Conservation (phyloP, 2,329 filamentous ascomycete genomes). For the Xylariales sp. region DNA sequence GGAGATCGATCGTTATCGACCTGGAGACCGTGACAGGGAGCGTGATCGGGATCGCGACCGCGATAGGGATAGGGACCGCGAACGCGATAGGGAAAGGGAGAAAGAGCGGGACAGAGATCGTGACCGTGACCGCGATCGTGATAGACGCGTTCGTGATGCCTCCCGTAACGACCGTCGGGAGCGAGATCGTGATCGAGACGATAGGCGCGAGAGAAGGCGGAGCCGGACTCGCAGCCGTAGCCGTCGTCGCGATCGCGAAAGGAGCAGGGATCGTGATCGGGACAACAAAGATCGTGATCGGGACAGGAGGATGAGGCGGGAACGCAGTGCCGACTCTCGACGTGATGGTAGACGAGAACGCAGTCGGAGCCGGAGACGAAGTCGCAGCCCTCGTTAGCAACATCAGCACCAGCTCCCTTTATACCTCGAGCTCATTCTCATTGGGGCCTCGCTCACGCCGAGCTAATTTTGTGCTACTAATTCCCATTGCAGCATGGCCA, state of each 20-base stretch:
- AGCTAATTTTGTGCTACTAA: no score
- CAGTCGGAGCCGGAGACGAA: constrained; percentile 15
- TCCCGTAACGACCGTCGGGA: constrained; percentile 30
- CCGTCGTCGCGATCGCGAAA: no score
- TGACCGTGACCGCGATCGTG: constrained; percentile 25
- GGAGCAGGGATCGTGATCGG: no score
- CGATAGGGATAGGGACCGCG: constrained; percentile 28
- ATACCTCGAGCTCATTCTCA: no score
- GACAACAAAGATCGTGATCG: constrained; percentile 18
- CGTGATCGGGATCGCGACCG: constrained; percentile 26
- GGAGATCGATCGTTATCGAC: constrained; percentile 45
- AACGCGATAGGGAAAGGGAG: constrained; percentile 23
- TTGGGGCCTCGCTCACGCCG: no score
- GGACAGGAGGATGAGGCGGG: constrained; percentile 25
- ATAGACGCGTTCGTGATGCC: no score
- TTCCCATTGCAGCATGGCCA: no score
- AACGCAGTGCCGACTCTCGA: constrained; percentile 11
- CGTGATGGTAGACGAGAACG: constrained; percentile 20
- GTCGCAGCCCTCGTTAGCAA: constrained; percentile 20
- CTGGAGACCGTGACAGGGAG: constrained; percentile 29
- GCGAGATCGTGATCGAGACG: constrained; percentile 19
- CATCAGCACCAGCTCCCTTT: no score
- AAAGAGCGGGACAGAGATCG: constrained; percentile 27
- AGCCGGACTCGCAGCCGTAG: no score
- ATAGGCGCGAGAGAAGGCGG: constrained; percentile 13